phyloP scores from a whole-genome alignment of 805 yeast genomes.

The Metschnikowia santaceciliae region DNA sequence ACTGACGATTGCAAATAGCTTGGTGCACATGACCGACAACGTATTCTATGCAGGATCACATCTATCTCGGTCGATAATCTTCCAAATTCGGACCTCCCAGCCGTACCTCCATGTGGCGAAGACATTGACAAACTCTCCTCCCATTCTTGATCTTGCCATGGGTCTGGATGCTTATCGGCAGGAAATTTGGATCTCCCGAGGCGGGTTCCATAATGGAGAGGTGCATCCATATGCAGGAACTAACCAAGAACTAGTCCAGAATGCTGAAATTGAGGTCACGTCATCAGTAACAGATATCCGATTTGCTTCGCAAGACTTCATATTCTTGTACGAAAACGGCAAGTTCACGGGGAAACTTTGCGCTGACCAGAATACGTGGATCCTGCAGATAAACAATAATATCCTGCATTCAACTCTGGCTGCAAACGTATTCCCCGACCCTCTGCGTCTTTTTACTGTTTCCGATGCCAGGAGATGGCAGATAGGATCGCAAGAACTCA shows the following conservation, averaged over 20 bases:
- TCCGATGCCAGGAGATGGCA: not conserved
- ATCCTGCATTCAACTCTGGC: not conserved
- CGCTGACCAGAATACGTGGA: not conserved
- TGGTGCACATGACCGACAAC: conserved; percentile 25
- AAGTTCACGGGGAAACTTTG: not conserved
- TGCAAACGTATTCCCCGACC: not conserved
- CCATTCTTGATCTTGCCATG: conserved; percentile 25
- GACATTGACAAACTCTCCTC: conserved; percentile 27
- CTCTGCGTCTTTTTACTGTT: not conserved
- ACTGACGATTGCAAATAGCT: conserved; percentile 27
- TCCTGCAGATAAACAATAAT: too few species aligned
- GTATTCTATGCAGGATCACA: conserved; percentile 29
- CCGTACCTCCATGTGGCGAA: conserved; percentile 26
- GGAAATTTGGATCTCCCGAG: conserved; percentile 26
- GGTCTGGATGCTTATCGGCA: conserved; percentile 1
- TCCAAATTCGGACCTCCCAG: conserved; percentile 21
- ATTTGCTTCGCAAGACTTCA: not conserved
- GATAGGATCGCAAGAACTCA: not conserved
- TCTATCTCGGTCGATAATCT: conserved; percentile 28
- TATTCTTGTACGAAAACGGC: not conserved
- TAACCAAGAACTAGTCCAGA: not conserved
- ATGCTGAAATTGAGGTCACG: not conserved
- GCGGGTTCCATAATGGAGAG: conserved; percentile 36
- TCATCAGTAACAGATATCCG: not conserved
- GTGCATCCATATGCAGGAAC: conserved; percentile 8